A percentile compares a stretch with the other conserved stretches of the same genome.
Evolutionary conservation across 1,139 yeast genomes (phyloP).

Genomic region (Wickerhamomyces sp.): DNA sequence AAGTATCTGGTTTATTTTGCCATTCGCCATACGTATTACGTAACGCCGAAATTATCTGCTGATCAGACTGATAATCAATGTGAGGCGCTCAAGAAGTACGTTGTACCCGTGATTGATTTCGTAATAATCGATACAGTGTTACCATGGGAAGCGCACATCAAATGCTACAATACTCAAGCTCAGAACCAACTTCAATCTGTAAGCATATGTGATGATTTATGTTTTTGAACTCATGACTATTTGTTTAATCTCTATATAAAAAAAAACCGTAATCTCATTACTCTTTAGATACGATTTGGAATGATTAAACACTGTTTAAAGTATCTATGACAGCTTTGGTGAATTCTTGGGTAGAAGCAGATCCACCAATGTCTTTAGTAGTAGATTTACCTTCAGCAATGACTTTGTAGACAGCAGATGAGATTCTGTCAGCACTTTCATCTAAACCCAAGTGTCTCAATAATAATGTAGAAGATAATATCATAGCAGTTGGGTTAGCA

Average conservation of each 20-base stretch:
- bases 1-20: no score
- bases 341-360: conserved; percentile 85
- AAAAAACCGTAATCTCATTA: not conserved
- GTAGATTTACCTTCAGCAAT: conserved; percentile 86
- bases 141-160: no score
- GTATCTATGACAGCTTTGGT: conserved; percentile 67
- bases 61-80: no score
- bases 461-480: conserved; percentile 84
- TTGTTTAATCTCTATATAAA: not conserved
- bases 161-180: no score
- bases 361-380: conserved; percentile 82
- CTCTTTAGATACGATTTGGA: no score
- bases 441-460: conserved; percentile 92
- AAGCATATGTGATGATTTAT: not conserved
- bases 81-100: no score
- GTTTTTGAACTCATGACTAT: not conserved
- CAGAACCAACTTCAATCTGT: no score
- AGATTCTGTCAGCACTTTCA: conserved; percentile 76
- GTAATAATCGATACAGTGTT: no score
- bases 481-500: conserved; percentile 98
- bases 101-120: no score
- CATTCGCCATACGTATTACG: no score
- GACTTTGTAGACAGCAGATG: conserved; percentile 84
- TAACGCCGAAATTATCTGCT: no score
- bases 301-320: conserved; percentile 3